Evolutionary conservation across 2,329 filamentous ascomycete species (phyloP).

Genomic region (Beauveria sp.): DNA sequence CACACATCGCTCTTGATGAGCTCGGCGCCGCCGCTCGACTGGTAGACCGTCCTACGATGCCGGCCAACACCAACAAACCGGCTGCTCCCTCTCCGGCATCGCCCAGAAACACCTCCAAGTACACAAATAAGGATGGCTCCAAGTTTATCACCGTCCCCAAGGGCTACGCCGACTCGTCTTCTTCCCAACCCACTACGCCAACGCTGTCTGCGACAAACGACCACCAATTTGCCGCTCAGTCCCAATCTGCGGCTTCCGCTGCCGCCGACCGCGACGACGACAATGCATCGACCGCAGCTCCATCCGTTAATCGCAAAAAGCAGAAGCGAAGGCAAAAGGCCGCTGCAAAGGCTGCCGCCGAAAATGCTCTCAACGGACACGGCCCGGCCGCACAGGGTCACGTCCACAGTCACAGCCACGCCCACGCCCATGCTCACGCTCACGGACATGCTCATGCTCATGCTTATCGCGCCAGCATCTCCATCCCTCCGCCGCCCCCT

Average conservation of each 20-base stretch:
- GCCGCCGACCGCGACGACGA: not conserved
- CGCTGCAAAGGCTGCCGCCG: conserved; percentile 56
- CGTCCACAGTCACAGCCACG: not conserved
- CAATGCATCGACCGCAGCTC: conserved; percentile 19
- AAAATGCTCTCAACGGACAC: conserved; percentile 16
- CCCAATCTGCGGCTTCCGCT: conserved; percentile 13
- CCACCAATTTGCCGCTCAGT: conserved; percentile 17
- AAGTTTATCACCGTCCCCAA: conserved; percentile 62
- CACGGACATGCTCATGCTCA: conserved; percentile 11
- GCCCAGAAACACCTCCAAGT: conserved; percentile 50
- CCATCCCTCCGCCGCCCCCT: conserved; percentile 8
- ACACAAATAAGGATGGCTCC: conserved; percentile 61
- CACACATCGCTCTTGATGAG: conserved; percentile 28
- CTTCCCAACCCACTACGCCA: conserved; percentile 42
- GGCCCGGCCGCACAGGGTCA: not conserved
- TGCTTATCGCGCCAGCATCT: not conserved
- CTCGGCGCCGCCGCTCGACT: conserved; percentile 23
- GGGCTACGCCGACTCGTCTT: conserved; percentile 40
- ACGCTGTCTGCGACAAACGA: conserved; percentile 32
- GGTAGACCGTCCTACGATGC: conserved; percentile 35
- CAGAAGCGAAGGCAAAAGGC: conserved; percentile 87
- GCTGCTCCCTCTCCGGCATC: conserved; percentile 43
- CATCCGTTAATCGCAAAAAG: conserved; percentile 81
- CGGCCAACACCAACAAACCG: conserved; percentile 45
- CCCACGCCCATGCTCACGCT: conserved; percentile 15